Evolutionary conservation across 2,329 filamentous ascomycete genomes (phyloP).

Genomic region (Volutella citrinella): DNA sequence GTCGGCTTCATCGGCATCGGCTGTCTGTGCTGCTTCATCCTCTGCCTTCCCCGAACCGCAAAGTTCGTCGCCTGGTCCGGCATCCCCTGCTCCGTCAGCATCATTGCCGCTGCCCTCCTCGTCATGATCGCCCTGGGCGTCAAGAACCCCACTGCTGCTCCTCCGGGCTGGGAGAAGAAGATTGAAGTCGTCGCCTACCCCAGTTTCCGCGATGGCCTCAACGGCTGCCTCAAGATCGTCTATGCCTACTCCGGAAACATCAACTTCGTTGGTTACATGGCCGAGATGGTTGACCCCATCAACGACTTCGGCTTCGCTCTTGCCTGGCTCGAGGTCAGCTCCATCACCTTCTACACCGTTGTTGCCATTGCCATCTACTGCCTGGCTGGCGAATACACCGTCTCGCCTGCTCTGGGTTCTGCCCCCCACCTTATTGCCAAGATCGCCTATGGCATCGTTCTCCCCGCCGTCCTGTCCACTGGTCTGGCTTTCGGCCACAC

Average conservation of each 20-base stretch:
- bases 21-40: conserved; percentile 59
- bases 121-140: conserved; percentile 36
- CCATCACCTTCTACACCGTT: conserved; percentile 23
- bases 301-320: conserved; percentile 29
- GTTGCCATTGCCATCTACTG: conserved; percentile 27
- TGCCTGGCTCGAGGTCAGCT: conserved; percentile 20
- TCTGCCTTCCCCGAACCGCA: conserved; percentile 67
- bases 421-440: conserved; percentile 20
- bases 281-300: conserved; percentile 33
- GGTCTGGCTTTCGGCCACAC: conserved; percentile 32
- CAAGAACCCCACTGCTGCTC: conserved; percentile 26
- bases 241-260: conserved; percentile 38
- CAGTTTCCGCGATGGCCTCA: conserved; percentile 30
- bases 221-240: conserved; percentile 32
- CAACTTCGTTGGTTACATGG: conserved; percentile 35
- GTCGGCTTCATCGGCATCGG: conserved; percentile 63
- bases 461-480: conserved; percentile 28
- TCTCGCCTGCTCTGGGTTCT: conserved; percentile 24
- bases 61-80: conserved; percentile 33
- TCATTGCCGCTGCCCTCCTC: conserved; percentile 33
- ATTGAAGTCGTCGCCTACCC: conserved; percentile 28
- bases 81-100: conserved; percentile 31
- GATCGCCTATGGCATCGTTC: conserved; percentile 31
- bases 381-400: conserved; percentile 25
- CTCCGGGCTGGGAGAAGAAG: conserved; percentile 25